Base-by-base conservation (phyloP, 2,329 filamentous ascomycete species). In the Fusarium sp. region DNA sequence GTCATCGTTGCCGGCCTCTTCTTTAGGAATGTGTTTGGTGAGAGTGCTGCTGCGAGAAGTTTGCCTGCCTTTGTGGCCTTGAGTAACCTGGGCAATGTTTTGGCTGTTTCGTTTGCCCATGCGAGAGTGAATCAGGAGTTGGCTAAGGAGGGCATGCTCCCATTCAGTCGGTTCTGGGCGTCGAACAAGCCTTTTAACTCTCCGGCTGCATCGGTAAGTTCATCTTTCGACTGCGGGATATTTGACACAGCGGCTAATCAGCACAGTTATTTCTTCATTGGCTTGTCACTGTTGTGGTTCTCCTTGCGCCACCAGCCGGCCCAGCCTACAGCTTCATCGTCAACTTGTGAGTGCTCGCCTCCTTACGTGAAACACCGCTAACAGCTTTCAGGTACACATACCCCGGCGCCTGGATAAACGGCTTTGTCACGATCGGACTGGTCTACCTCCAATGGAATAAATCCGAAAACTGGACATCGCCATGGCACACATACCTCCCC, bases 301-400 rank as follows among this genome's bases (percentile, higher is more conserved):
- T 93, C 31, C 77, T 91, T 6, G 90, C 89, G 0, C 90, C 90
- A 2, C 90, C 90, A 0, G 86, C 89, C 0, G 90, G 90, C 0
- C 85, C 89, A 18, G 89, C 90, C 0, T 92, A 92, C 77, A 90
- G 89, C 77, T 92, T 92, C 72, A 84, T 90, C 42, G 82, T 88
- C 51, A 86, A 88, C 65, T 76, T 90, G 48, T 85, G 45, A 0
- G 62, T 57, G 0, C 0, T 5, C 0, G 0, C 6, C 4, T 8
- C 42, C 10, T 4, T 0, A 0, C 7, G 0, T 5, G 1, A 19
- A 10, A 4, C 6, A 4, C 5, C 5, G 3, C 67, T 75, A 21
- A 81, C 74, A 56, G 1, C 3, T 0, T 0, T 25, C 2, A 81
- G 79, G 19, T 80, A 80, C 70, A 85, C 84, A 0, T 87, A 87